Evolutionary conservation across 2,329 filamentous ascomycete species (phyloP).

Genomic region (Ceratocystis cacaofunesta): DNA sequence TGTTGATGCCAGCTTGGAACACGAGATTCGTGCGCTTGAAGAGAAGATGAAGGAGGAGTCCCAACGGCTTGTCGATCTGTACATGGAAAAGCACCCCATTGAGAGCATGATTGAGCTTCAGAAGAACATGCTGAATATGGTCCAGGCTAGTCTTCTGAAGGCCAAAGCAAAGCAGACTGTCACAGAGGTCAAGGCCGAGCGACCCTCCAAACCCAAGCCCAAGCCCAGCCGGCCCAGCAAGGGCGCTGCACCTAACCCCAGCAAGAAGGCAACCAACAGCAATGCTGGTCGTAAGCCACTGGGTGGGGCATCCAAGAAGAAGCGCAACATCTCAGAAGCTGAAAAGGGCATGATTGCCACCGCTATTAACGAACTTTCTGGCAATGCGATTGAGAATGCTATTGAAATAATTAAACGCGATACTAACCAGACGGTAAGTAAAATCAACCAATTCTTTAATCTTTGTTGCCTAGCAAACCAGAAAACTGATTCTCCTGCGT

Average conservation of each 20-base stretch:
- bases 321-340: slow-evolving; percentile 48
- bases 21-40: slow-evolving; percentile 38
- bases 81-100: slow-evolving; percentile 37
- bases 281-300: slow-evolving; percentile 25
- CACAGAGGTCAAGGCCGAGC: slow-evolving; percentile 36
- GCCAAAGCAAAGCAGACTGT: slow-evolving; percentile 50
- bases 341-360: slow-evolving; percentile 89
- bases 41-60: slow-evolving; percentile 41
- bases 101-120: slow-evolving; percentile 40
- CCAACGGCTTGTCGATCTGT: slow-evolving; percentile 39
- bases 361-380: slow-evolving; percentile 67
- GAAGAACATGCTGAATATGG: slow-evolving; percentile 45
- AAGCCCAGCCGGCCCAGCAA: slow-evolving; percentile 32
- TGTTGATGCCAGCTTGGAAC: slow-evolving; percentile 29
- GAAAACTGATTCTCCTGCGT: slow-evolving; percentile 13
- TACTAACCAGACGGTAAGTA: slow-evolving; percentile 57
- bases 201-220: slow-evolving; percentile 41
- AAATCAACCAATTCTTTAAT: slow-evolving; percentile 7
- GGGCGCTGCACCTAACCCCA: slow-evolving; percentile 22
- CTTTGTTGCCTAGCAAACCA: too few species aligned
- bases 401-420: slow-evolving; percentile 85
- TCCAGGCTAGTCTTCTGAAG: slow-evolving; percentile 58
- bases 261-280: slow-evolving; percentile 31
- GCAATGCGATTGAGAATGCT: slow-evolving; percentile 61
- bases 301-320: slow-evolving; percentile 31